phyloP scores from a whole-genome alignment of 177 flowering plant species.

The Vitis hybrid region DNA sequence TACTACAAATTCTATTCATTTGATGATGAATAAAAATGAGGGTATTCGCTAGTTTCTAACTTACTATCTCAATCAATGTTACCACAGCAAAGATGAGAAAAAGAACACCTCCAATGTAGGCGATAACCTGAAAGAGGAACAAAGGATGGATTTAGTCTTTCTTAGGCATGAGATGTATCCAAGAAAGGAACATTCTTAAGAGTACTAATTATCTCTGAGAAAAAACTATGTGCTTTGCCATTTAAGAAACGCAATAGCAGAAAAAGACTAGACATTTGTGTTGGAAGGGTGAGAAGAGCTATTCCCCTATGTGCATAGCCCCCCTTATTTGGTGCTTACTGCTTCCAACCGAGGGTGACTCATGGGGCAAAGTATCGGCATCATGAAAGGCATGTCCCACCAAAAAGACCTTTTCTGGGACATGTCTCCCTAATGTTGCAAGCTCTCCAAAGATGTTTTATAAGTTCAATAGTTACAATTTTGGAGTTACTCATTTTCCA shows the following conservation, averaged over 20 bases:
- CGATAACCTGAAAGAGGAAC: constrained; percentile 52
- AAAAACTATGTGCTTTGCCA: background rate
- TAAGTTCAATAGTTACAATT: background rate
- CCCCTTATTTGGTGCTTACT: background rate
- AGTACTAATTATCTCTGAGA: background rate
- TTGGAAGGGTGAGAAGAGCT: background rate
- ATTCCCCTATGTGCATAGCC: background rate
- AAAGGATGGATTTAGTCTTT: background rate
- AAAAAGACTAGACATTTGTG: background rate
- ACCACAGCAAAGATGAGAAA: constrained; percentile 84
- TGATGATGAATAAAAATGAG: background rate
- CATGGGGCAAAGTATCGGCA: background rate
- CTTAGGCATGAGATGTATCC: background rate
- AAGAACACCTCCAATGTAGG: constrained; percentile 81
- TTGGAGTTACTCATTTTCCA: constrained; percentile 5
- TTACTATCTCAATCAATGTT: constrained; percentile 72
- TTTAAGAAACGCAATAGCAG: background rate
- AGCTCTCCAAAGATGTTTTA: background rate
- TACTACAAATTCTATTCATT: background rate
- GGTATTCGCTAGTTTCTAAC: constrained; percentile 20
- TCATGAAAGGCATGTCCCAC: constrained; percentile 1
- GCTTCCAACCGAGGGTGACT: constrained; percentile 4
- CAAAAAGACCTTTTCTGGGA: too few species aligned
- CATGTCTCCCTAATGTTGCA: constrained; percentile 1
- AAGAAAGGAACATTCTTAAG: background rate